Base-by-base conservation (phyloP, 2,329 filamentous ascomycete species). In the Zymoseptoria passerinii region DNA sequence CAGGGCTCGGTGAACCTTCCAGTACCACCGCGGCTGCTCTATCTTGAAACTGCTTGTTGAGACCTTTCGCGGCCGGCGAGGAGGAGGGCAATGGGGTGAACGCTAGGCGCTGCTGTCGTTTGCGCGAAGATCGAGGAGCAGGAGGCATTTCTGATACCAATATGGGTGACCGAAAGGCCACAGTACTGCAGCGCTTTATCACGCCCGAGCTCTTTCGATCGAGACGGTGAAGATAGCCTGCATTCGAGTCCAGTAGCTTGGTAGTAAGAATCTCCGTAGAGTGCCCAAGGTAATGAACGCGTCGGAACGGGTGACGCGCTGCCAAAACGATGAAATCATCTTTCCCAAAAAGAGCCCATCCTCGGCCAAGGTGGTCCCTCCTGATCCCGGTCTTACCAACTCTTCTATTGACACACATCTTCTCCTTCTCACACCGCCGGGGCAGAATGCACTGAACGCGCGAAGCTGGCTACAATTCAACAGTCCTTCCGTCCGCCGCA, bases 11-110 rank as follows among this genome's bases (percentile, higher is more conserved):
- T 6, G 61, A 63, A 52, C 60, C 67, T 53, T 70, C 68, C 40
- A 68, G 66, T 28, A 66, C 66, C 6, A 74, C 71, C 35, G 69
- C 67, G 3, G 71, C 72, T 19, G 73, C 71, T 16, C 71, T 65
- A 49, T 71, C 65, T 58, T 66, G 65, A 48, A 72, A 70, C 56
- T 72, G 70, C 27, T 65, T 55, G 40, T 71, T 64, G 28, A 72
- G 70, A 19, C 64, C 57, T 27, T 72, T 59, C 4, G 71, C 65
- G 18, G 70, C 71, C 16, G 74, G 72, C 4, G 75, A 75, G 0
- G 74, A 73, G 10, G 75, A 73, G 7, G 74, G 67, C 4, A 76
- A 59, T 4, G 75, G 73, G 0, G 74, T 76, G 66, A 79, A 79
- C 53, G 68, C 71, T 19, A 79, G 67, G 27, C 74, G 74, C 7